Base-by-base conservation (phyloP, 306 rosid species). In the Carpinus fangiana region DNA sequence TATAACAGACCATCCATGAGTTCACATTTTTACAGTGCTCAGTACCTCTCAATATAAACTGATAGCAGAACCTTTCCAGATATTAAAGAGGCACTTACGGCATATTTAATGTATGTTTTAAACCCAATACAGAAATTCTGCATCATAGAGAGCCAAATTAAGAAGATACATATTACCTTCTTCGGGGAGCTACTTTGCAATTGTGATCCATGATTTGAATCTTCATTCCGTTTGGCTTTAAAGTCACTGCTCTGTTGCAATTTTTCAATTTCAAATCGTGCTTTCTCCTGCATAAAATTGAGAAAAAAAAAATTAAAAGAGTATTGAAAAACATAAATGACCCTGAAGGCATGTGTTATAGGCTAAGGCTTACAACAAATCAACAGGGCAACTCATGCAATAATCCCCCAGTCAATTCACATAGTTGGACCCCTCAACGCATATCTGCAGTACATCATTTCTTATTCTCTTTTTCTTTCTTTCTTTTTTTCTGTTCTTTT, bases 181-280 rank as follows among this genome's bases (percentile, higher is more conserved):
- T 86, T 85, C 62, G 51, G 51, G 70, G 73, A 87, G 65, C 81
- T 78, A 51, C 77, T 83, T 28, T 79, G 76, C 4, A 79, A 83
- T 48, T 71, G 83, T 43, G 79, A 38, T 76, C 80, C 89, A 64
- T 76, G 75, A 23, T 51, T 60, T 64, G 38, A 70, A 85, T 83
- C 90, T 73, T 88, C 84, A 60, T 76, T 83, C 50, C 12, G 75
- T 82, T 86, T 90, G 50, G 88, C 76, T 78, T 79, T 85, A 28
- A 83, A 80, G 70, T 79, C 79, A 47, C 75, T 73, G 73, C 77
- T 80, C 62, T 84, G 90, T 64, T 38, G 73, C 73, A 79, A 55
- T 82, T 88, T 89, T 78, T 81, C 81, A 73, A 55, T 54, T 73
- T 76, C 87, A 74, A 36, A 54, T 46, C 72, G 82, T 79, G 82